These are phyloP conservation scores for Hygrophoropsis aurantiaca DNA, from an alignment of 768 basidiomycete species.

Conservation along the genomic window DNA sequence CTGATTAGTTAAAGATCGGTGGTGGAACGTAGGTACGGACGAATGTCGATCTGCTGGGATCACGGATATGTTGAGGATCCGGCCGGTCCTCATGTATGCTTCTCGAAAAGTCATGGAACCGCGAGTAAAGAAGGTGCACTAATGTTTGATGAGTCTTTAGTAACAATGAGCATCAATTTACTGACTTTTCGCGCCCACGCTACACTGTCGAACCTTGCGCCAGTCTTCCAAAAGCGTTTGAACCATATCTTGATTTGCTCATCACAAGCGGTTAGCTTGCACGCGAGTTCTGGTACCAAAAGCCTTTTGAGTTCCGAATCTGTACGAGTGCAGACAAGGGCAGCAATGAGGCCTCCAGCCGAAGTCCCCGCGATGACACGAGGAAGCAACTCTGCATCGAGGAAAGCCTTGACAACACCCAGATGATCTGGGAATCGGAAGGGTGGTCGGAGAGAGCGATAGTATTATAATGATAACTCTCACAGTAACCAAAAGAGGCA, in stretches of 20 bases:
- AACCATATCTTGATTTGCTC: constrained; percentile 73
- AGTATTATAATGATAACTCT: constrained; percentile 19
- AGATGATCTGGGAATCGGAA: constrained; percentile 60
- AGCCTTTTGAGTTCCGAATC: constrained; percentile 80
- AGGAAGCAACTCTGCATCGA: constrained; percentile 84
- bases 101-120: constrained; percentile 96
- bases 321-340: constrained; percentile 82
- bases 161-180: constrained; percentile 1
- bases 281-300: constrained; percentile 80
- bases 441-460: not conserved
- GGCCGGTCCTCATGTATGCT: constrained; percentile 89
- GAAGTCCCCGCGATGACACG: constrained; percentile 94
- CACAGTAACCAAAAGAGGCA: constrained; percentile 92
- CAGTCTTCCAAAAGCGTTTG: constrained; percentile 76
- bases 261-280: constrained; percentile 79
- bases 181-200: constrained; percentile 86
- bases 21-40: constrained; percentile 37
- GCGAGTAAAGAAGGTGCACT: constrained; percentile 88
- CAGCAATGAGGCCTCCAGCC: constrained; percentile 81
- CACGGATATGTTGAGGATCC: constrained; percentile 92
- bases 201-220: constrained; percentile 93
- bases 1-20: constrained; percentile 7
- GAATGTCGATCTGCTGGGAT: constrained; percentile 90
- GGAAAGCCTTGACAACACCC: constrained; percentile 89
- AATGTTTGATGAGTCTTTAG: not conserved